phyloP scores from a whole-genome alignment of 2,329 filamentous ascomycete genomes.

The Dissoconium aciculare region DNA sequence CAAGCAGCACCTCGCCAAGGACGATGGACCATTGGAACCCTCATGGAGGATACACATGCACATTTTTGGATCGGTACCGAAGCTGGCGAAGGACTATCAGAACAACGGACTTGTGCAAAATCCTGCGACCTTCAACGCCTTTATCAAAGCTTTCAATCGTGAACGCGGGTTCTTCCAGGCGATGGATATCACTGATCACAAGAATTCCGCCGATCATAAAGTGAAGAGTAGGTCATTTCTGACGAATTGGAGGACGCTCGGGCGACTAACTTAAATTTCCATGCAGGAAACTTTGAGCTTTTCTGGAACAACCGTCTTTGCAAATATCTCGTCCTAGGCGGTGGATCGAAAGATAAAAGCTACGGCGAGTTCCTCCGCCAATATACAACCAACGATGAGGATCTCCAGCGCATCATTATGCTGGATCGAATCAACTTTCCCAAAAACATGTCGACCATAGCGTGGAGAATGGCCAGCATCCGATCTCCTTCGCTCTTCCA shows the following conservation, averaged over 20 bases:
- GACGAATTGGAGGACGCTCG: no score
- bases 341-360: background rate
- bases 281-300: conserved; percentile 1
- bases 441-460: background rate
- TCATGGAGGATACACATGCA: background rate
- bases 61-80: background rate
- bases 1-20: background rate
- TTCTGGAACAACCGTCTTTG: background rate
- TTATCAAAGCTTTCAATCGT: conserved; percentile 1
- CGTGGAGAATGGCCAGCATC: background rate
- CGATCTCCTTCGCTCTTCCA: background rate
- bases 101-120: background rate
- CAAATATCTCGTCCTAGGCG: conserved; percentile 1
- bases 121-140: background rate
- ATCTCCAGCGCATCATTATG: background rate
- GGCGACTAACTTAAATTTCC: no score
- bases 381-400: background rate
- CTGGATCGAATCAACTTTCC: background rate
- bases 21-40: background rate
- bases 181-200: background rate
- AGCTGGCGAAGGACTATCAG: background rate
- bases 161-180: background rate
- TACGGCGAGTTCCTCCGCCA: background rate
- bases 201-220: background rate
- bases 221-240: background rate